Base-by-base conservation (phyloP, 192 early-diverging fungal genomes). In the Globomyces pollinis-pini region DNA sequence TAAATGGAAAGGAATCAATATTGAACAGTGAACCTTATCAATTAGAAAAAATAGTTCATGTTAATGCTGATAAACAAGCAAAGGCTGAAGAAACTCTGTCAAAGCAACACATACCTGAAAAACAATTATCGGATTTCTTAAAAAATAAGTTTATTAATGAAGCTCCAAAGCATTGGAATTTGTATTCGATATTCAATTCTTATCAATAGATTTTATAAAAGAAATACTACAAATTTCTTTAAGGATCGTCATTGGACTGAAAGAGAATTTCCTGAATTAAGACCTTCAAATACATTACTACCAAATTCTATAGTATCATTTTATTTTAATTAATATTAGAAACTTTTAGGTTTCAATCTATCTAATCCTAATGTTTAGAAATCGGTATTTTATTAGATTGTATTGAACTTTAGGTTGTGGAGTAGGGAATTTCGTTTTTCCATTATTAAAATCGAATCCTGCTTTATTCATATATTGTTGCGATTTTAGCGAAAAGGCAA, bases 161-260 rank as follows among this genome's bases (percentile, higher is more conserved):
- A 18, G 63, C 66, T 2, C 43, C 54, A 5, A 72, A 63, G 55
- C 66, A 68, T 56, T 78, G 76, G 76, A 73, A 78, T 59, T 47
- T 74, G 45, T 78, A n/a, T n/a, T n/a, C n/a, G n/a, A n/a, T n/a
- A n/a, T n/a, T n/a, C n/a, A n/a, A 51, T 18, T 24, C 5, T 18
- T 38, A 28, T 0, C 16, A 30, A 13, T 33, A 31, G 35, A 3
- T 50, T 70, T 39, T 66, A 61, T 47, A 61, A 78, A 60, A 59
- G 67, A 12, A 78, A 78, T 51, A 72, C 67, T 11, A 63, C 60
- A 11, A 78, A 78, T 43, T 97, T 99, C 70, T 99, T 95, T 79
- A 96, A 96, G 63, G 92, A 99, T 73, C 78, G 96, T 29, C 87
- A 97, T 67, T 99, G 96, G 94, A 82, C 91, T 6, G 83, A 87